A percentile compares a stretch with the other conserved stretches of the same genome.
Evolutionary conservation across 306 rosid species (phyloP).

Genomic region (Fragaria vesca): DNA sequence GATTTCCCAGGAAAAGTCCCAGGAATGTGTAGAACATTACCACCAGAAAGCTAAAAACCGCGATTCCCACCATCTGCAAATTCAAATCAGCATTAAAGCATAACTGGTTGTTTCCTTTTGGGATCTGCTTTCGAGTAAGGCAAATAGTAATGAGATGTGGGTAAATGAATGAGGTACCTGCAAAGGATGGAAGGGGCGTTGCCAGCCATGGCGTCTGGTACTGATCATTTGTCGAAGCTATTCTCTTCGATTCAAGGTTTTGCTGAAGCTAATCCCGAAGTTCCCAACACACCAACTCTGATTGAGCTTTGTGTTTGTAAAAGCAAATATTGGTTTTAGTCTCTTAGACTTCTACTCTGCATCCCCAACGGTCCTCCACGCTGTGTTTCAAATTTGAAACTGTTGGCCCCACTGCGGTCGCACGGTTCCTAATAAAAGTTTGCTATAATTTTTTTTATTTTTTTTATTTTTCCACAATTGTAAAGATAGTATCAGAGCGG

Average conservation of each 20-base stretch:
- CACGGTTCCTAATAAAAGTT: too few relatives aligned
- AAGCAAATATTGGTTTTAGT: not conserved
- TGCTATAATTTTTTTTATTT: too few relatives aligned
- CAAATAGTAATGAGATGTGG: not conserved
- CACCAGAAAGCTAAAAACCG: slow-evolving; percentile 57
- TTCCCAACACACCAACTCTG: not conserved
- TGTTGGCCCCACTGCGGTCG: not conserved
- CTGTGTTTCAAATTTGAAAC: not conserved
- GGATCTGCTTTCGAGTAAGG: not conserved
- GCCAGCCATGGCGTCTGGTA: slow-evolving; percentile 96
- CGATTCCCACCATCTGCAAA: slow-evolving; percentile 74
- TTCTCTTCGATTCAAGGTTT: not conserved
- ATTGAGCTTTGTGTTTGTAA: not conserved
- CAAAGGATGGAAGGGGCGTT: slow-evolving; percentile 84
- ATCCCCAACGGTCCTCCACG: not conserved
- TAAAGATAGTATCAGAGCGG: too few relatives aligned
- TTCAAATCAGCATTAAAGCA: not conserved
- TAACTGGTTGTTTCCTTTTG: not conserved
- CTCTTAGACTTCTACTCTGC: not conserved
- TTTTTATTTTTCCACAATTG: too few relatives aligned
- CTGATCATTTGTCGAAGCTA: not conserved
- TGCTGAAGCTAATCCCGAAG: not conserved
- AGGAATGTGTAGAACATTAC: slow-evolving; percentile 72
- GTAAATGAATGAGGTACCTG: slow-evolving; percentile 49
- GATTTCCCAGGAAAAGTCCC: slow-evolving; percentile 75